Base-by-base conservation (phyloP, 495 filamentous ascomycete species). In the Aspergillus ostianus region DNA sequence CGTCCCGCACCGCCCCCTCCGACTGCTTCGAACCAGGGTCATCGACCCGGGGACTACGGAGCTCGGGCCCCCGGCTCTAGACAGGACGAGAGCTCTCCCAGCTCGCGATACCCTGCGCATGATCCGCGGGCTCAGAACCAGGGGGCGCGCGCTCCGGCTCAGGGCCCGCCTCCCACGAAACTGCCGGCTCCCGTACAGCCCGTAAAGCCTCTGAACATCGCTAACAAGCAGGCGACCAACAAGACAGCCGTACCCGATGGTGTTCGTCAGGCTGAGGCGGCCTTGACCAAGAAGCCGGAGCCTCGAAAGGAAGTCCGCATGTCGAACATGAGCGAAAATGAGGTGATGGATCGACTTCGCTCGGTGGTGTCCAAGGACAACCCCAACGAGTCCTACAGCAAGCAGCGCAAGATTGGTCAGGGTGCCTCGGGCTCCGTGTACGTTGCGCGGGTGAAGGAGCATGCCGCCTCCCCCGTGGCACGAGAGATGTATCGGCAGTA, bases 341-440 rank as follows among this genome's bases (percentile, higher is more conserved):
- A 98, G 71, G 94, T 98, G 32, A 98, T 98, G 94, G 87, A 90
- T 58, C 93, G 92, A 69, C 75, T 98, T 51, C 86, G 92, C 65
- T 88, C 94, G 58, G 93, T 95, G 4, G 94, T 98, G 1, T 96
- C 92, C 50, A 92, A 91, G 64, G 90, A 92, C 47, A 92, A 95
- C 67, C 94, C 94, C 18, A 89, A 93, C 59, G 79, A 92, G 54
- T 92, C 91, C 4, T 98, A 98, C 73, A 90, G 90, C 65, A 98
- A 98, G 78, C 93, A 98, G 70, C 97, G 97, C 80, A 98, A 98
- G 82, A 97, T 98, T 70, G 94, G 94, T 9, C 95, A 98, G 71
- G 94, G 94, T 71, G 94, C 94, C 61, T 97, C 94, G 27, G 94
- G 94, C 53, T 97, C 93, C 27, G 94, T 98, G 41, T 98, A 98